Evolutionary conservation across 2,329 filamentous ascomycete species (phyloP).

Genomic region (Penicillium sp.): DNA sequence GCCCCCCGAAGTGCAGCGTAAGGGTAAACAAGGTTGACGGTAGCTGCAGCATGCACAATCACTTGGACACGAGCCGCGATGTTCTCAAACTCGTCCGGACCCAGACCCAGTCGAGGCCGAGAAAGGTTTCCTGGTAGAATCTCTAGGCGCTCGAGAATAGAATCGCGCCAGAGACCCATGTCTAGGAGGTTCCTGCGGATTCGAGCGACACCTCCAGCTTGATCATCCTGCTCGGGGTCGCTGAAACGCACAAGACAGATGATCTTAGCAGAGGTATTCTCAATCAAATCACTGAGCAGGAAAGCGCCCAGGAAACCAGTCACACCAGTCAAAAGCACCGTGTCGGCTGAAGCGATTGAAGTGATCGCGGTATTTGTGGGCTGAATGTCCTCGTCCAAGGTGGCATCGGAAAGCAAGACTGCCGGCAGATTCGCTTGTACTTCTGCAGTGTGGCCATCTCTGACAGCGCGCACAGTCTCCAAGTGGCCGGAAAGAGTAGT

Average conservation of each 20-base stretch:
- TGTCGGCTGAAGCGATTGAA: conserved; percentile 63
- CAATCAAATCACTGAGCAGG: conserved; percentile 65
- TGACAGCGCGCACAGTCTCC: conserved; percentile 65
- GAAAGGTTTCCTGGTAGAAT: conserved; percentile 72
- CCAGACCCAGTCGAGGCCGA: conserved; percentile 65
- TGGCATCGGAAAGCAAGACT: conserved; percentile 64
- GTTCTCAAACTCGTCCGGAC: conserved; percentile 62
- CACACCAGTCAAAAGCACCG: conserved; percentile 69
- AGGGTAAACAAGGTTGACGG: conserved; percentile 77
- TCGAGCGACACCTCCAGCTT: conserved; percentile 66
- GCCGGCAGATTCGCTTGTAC: conserved; percentile 73
- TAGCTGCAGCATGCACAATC: conserved; percentile 73
- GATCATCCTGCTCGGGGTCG: conserved; percentile 63
- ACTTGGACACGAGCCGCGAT: conserved; percentile 66
- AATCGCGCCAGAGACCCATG: conserved; percentile 72
- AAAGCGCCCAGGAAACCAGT: conserved; percentile 77
- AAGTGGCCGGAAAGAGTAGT: conserved; percentile 72
- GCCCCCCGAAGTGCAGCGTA: conserved; percentile 72
- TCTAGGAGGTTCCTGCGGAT: conserved; percentile 75
- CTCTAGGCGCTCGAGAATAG: conserved; percentile 73
- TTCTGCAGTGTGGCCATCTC: conserved; percentile 70
- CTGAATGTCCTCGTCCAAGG: conserved; percentile 68
- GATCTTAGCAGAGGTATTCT: conserved; percentile 66
- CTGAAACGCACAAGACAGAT: conserved; percentile 72
- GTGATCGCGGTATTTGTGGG: conserved; percentile 54